These are phyloP conservation scores for Alternaria burnsii DNA, from an alignment of 2,329 filamentous ascomycete species.

Conservation along the genomic window DNA sequence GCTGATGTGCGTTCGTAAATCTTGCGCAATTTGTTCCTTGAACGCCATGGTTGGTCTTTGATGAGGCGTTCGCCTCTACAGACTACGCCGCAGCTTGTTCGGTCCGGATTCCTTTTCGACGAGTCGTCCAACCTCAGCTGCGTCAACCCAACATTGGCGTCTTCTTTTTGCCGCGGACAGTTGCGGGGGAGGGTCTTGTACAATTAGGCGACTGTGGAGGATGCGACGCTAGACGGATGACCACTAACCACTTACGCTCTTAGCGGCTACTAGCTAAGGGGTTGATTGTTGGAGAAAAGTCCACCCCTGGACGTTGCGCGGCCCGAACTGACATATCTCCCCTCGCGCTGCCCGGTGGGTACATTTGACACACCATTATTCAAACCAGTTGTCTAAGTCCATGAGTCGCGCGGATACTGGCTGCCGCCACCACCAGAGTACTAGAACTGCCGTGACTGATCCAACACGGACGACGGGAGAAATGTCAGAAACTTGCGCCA, in stretches of 20 bases:
- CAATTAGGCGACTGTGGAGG: conserved; percentile 31
- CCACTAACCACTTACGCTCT: conserved; percentile 9
- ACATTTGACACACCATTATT: neutral
- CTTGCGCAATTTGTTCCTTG: conserved; percentile 18
- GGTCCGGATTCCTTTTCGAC: conserved; percentile 12
- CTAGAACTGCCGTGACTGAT: neutral
- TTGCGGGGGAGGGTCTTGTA: conserved; percentile 24
- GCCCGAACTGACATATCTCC: conserved; percentile 7
- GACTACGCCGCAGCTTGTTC: conserved; percentile 17
- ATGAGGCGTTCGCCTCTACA: conserved; percentile 1
- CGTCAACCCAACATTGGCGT: conserved; percentile 1
- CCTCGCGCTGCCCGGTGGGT: neutral
- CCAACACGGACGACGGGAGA: conserved; percentile 12
- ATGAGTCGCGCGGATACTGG: conserved; percentile 2
- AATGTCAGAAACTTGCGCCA: conserved; percentile 10
- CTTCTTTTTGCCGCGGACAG: conserved; percentile 15
- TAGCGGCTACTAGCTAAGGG: conserved; percentile 6
- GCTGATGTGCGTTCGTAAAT: conserved; percentile 9
- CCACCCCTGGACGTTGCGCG: conserved; percentile 10
- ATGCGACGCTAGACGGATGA: conserved; percentile 21
- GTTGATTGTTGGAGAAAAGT: conserved; percentile 16
- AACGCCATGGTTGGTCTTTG: conserved; percentile 12
- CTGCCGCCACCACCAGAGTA: neutral
- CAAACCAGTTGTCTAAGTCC: neutral
- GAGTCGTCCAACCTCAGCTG: conserved; percentile 3